Percentiles rank a stretch among this genome's conserved stretches.
Evolutionary conservation across 2,329 filamentous ascomycete genomes (phyloP).

Genomic region (Phialophora expanda): DNA sequence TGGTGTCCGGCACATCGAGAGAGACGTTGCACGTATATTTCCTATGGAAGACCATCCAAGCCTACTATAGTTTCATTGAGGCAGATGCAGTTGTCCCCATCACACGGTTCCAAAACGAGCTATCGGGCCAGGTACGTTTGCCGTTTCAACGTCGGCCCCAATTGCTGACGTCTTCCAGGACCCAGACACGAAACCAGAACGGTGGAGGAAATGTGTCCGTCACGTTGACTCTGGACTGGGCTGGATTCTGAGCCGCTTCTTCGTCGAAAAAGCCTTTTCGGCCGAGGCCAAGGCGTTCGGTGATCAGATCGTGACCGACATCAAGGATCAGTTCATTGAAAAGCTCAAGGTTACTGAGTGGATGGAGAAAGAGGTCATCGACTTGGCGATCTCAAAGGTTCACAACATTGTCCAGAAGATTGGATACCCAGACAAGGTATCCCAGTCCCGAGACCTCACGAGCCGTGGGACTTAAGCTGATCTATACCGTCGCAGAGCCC

Average conservation of each 20-base stretch:
- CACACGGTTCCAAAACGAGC: slow-evolving; percentile 63
- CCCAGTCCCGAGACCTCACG: not conserved
- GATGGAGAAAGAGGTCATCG: slow-evolving; percentile 67
- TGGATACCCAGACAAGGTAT: slow-evolving; percentile 63
- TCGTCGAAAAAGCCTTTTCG: slow-evolving; percentile 69
- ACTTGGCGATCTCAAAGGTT: slow-evolving; percentile 67
- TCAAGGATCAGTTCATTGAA: slow-evolving; percentile 69
- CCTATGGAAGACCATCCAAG: slow-evolving; percentile 66
- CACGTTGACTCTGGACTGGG: slow-evolving; percentile 64
- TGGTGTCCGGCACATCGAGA: slow-evolving; percentile 60
- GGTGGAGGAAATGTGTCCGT: slow-evolving; percentile 69
- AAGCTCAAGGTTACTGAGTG: slow-evolving; percentile 65
- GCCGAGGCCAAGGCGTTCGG: slow-evolving; percentile 68
- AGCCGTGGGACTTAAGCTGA: not conserved
- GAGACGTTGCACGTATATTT: slow-evolving; percentile 67
- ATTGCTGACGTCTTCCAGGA: slow-evolving; percentile 45
- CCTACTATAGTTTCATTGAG: slow-evolving; percentile 61
- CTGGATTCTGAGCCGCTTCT: slow-evolving; percentile 75
- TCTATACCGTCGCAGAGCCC: slow-evolving; percentile 52
- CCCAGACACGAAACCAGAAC: slow-evolving; percentile 65
- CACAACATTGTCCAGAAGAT: slow-evolving; percentile 71
- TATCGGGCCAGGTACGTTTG: slow-evolving; percentile 58
- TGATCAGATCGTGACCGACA: slow-evolving; percentile 71
- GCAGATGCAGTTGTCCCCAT: slow-evolving; percentile 65
- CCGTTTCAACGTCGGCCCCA: not conserved